Conservation (phyloP, 2,329 filamentous ascomycete species). For the Talaromyces marneffei region DNA sequence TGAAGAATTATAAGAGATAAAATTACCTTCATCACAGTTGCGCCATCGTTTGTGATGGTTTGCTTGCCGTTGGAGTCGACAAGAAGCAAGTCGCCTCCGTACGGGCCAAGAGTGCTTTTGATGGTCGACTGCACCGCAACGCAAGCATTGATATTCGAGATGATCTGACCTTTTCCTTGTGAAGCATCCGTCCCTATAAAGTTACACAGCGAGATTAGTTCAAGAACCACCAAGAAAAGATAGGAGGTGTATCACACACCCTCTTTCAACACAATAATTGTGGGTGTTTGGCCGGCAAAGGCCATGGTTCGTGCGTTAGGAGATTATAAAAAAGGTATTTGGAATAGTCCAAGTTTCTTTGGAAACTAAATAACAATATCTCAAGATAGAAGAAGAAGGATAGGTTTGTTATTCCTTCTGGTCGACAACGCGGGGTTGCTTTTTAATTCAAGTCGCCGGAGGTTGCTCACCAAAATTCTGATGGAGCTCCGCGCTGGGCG, state of each 20-base stretch:
- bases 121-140: constrained; percentile 92
- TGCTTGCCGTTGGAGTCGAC: constrained; percentile 92
- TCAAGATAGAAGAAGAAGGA: not conserved
- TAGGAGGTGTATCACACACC: constrained; percentile 53
- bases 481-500: constrained; percentile 31
- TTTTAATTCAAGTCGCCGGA: constrained; percentile 39
- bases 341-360: not conserved
- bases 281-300: constrained; percentile 94
- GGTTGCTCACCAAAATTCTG: constrained; percentile 36
- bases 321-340: not conserved
- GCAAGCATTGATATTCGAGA: constrained; percentile 98
- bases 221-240: not conserved
- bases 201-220: not conserved
- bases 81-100: constrained; percentile 92
- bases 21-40: constrained; percentile 92
- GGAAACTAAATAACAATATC: no score
- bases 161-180: constrained; percentile 91
- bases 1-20: constrained; percentile 10
- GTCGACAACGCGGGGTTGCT: constrained; percentile 23
- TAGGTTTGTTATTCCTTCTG: constrained; percentile 20
- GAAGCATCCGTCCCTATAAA: constrained; percentile 84
- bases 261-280: constrained; percentile 96
- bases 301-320: constrained; percentile 58
- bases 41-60: constrained; percentile 98
- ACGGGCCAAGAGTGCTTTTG: constrained; percentile 91